Base-by-base conservation (phyloP, 352 stramenopile species). In the Phytophthora multivora region DNA sequence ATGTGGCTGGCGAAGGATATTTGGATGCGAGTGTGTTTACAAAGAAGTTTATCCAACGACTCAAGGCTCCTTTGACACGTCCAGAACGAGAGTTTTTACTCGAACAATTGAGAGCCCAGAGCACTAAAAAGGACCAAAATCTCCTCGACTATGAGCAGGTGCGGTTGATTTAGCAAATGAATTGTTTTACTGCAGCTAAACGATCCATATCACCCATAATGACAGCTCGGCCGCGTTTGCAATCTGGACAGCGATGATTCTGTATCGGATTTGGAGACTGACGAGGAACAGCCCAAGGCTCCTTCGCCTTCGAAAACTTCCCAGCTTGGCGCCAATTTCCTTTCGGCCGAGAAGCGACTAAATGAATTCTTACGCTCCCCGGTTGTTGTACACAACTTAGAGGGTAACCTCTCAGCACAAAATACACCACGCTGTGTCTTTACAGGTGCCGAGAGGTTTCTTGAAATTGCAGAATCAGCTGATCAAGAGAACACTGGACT, bases 161-260 rank as follows among this genome's bases (percentile, higher is more conserved):
- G 30, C 25, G 15, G 16, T 16, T 23, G n/a, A 46, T 26, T 10
- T 6, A 18, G 13, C 5, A 39, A 46, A 36, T 10, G 5, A 18
- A 3, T 35, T 46, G 19, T 18, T 51, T 39, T 18, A 13, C 10
- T 21, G 13, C 12, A 5, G 5, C 21, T 51, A 51, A 51, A 11
- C 12, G n/a, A 28, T 26, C 5, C 33, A 8, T 28, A 51, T 28
- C 54, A 38, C 43, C 18, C 26, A 21, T 35, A 12, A 12, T 26
- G 18, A 41, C 35, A 71, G 39, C 51, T 90, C 35, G 69, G 57
- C 1, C 60, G 53, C 5, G 46, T 85, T 26, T 88, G 64, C 39
- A 75, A 75, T 39, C 36, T 90, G 9, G 67, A 87, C 35, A 88
- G 79, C 38, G 81, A 90, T 38, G 77, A 73, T 5, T 86, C 79